Evolutionary conservation across 1,284 basidiomycete genomes (phyloP).

Genomic region (Boletus sp.): DNA sequence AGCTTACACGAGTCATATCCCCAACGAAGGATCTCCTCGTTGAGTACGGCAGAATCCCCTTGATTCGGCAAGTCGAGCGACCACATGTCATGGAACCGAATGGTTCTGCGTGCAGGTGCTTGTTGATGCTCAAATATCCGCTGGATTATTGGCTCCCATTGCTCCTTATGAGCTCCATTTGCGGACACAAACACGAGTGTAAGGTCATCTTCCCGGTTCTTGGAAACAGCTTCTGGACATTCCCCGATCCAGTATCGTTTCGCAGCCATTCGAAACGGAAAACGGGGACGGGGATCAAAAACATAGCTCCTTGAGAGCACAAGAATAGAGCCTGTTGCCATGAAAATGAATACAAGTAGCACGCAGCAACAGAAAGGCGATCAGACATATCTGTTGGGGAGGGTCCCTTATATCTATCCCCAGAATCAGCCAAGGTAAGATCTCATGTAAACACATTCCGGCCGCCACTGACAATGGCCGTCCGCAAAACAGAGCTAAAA

Average conservation of each 20-base stretch:
- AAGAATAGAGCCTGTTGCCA: neutral
- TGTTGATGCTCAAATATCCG: neutral
- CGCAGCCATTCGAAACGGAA: neutral
- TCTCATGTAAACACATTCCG: too few species aligned
- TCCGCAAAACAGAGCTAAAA: too few species aligned
- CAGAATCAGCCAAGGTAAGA: too few species aligned
- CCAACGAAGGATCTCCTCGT: too few species aligned
- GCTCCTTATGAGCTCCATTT: neutral
- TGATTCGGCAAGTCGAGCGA: constrained; percentile 3
- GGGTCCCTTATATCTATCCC: too few species aligned
- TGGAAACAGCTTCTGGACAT: neutral
- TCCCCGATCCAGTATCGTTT: too few species aligned
- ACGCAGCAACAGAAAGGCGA: neutral
- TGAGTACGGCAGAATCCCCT: too few species aligned
- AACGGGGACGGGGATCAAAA: constrained; percentile 5
- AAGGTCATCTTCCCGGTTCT: neutral
- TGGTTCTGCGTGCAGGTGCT: neutral
- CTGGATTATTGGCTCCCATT: neutral
- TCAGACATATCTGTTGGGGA: too few species aligned
- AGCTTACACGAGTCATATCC: too few species aligned
- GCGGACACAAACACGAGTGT: neutral
- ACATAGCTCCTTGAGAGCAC: neutral
- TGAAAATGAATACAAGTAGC: neutral
- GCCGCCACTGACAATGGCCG: too few species aligned
- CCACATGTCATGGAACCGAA: constrained; percentile 5